These are phyloP conservation scores for Gillenia trifoliata DNA, from an alignment of 306 rosid species.

Conservation along the genomic window DNA sequence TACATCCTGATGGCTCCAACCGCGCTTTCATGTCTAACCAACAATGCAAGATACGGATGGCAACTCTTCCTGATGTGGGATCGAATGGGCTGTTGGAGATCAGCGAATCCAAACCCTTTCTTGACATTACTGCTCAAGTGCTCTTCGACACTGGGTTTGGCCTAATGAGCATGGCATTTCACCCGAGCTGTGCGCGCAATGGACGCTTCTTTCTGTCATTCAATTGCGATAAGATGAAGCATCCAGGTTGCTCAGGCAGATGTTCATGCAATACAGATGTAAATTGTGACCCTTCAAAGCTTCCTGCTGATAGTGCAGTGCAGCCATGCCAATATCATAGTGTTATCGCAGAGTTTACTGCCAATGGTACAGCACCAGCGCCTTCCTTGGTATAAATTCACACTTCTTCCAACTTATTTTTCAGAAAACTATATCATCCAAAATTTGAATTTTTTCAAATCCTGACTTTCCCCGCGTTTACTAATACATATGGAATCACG, in stretches of 20 bases:
- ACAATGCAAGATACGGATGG: slow-evolving; percentile 40
- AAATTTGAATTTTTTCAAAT: neutral
- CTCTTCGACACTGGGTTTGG: slow-evolving; percentile 28
- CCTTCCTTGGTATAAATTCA: slow-evolving; percentile 21
- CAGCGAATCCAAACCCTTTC: slow-evolving; percentile 30
- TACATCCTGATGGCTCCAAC: slow-evolving; percentile 47
- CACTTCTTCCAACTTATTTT: neutral
- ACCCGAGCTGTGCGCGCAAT: slow-evolving; percentile 32
- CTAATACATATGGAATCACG: too few species aligned
- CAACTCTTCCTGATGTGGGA: slow-evolving; percentile 24
- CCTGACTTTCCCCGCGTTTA: too few species aligned
- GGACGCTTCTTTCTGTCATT: slow-evolving; percentile 40
- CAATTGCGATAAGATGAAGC: slow-evolving; percentile 29
- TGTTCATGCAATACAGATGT: slow-evolving; percentile 41
- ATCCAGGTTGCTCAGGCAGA: slow-evolving; percentile 39
- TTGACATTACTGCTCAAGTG: slow-evolving; percentile 26
- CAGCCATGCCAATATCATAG: slow-evolving; percentile 38
- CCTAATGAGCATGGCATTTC: slow-evolving; percentile 42
- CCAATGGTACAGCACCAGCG: slow-evolving; percentile 26
- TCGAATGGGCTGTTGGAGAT: slow-evolving; percentile 19
- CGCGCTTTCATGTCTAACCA: slow-evolving; percentile 26
- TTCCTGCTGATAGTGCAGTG: slow-evolving; percentile 18
- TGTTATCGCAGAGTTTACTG: slow-evolving; percentile 40
- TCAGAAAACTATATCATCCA: neutral
- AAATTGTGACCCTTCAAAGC: slow-evolving; percentile 37